Evolutionary conservation across 306 rosid species (phyloP), one percentile per base, ranked within the genome.

Genomic region (Gleditsia sinensis): DNA sequence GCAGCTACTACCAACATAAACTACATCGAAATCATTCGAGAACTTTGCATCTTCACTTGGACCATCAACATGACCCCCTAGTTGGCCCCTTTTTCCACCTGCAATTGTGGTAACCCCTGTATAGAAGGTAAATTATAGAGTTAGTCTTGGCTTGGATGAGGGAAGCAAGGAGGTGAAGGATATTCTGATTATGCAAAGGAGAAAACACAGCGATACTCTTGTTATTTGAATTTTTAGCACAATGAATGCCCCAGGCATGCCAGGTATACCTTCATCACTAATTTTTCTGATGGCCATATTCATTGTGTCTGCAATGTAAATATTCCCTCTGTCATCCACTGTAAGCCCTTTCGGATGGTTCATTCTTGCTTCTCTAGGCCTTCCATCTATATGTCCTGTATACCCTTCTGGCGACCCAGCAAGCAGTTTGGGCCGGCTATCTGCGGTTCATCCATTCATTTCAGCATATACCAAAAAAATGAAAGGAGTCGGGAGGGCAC

Each of bases 241-340:
- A 62, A 48, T 66, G 4, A n/a, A n/a, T n/a, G n/a, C n/a, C n/a
- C n/a, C n/a, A n/a, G n/a, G n/a, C n/a, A n/a, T n/a, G n/a, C n/a
- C n/a, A n/a, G n/a, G n/a, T n/a, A 34, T 71, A 92, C 99, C 99
- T 64, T 88, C 81, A 46, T 95, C 93, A 81, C 87, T 82, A 83
- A 95, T 92, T 80, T 95, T 95, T 85, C 99, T 86, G 71, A 95
- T 90, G 73, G 93, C 99, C 97, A 90, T 95, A 78, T 95, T 95
- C 89, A 88, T 73, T 24, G 99, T 88, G 85, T 95, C 99, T 48
- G 99, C 99, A 75, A 95, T 78, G 78, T 95, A 95, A 75, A 95
- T 76, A 65, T 95, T 95, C 61, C 99, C 99, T 36, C 82, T 83
- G 54, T 81, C 96, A 82, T 95, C 99, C 74, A 83, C 81, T 16